phyloP scores from a whole-genome alignment of 1,284 basidiomycete species.

The Ganoderma resinaceum region DNA sequence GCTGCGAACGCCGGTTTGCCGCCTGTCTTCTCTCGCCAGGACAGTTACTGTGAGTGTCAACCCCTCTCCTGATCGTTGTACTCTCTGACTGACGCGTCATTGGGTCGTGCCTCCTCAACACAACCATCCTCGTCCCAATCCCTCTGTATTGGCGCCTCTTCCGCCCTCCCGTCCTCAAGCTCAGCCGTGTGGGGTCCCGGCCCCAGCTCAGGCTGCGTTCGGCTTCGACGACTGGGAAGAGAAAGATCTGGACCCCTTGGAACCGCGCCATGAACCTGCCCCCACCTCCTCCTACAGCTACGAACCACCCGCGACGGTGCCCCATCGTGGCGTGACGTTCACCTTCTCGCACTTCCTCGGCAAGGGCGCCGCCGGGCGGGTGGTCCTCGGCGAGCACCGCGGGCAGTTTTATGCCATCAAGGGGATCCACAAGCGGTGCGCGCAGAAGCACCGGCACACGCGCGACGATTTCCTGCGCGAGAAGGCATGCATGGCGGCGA shows the following conservation, averaged over 20 bases:
- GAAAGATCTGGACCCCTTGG: neutral
- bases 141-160: neutral
- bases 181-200: neutral
- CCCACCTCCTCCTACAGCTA: neutral
- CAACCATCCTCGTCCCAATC: neutral
- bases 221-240: neutral
- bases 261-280: neutral
- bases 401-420: constrained; percentile 11
- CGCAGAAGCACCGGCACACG: neutral
- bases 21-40: no score
- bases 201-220: neutral
- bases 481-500: neutral
- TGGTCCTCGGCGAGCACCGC: neutral
- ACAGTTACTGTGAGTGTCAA: no score
- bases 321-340: neutral
- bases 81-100: no score
- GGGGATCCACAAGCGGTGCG: constrained; percentile 6
- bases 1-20: no score
- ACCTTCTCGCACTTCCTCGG: neutral
- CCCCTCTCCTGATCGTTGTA: no score
- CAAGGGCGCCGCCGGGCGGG: neutral
- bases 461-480: constrained; percentile 4
- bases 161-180: neutral
- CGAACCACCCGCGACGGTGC: neutral
- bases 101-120: neutral